Percentiles rank a stretch among this genome's conserved stretches.
Conservation (phyloP, 176 grass and related monocot species). For the Typha latifolia region DNA sequence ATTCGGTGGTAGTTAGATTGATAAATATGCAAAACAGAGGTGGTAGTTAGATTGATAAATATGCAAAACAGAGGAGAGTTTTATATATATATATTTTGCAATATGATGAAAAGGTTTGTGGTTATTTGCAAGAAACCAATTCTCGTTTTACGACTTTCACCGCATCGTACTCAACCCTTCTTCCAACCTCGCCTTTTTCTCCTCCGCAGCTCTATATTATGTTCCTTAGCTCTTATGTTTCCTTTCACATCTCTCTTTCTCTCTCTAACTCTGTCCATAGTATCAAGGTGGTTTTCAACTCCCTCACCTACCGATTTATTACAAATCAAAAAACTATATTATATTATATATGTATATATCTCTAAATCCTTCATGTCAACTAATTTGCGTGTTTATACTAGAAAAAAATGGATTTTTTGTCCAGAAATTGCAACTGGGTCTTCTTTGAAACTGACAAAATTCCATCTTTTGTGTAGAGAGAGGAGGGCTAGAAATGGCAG, state of each 20-base stretch:
- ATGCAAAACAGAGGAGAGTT: too few relatives aligned
- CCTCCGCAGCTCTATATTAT: not conserved
- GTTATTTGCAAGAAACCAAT: not conserved
- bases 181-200: too few relatives aligned
- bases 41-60: too few relatives aligned
- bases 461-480: slow-evolving; percentile 17
- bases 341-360: not conserved
- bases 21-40: too few relatives aligned
- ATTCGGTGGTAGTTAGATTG: too few relatives aligned
- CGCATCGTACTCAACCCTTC: slow-evolving; percentile 6
- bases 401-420: not conserved
- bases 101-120: not conserved
- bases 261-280: not conserved
- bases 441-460: too few relatives aligned
- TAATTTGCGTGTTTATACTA: not conserved
- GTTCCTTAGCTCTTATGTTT: not conserved
- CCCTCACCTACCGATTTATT: not conserved
- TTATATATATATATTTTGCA: too few relatives aligned
- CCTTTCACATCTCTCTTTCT: not conserved
- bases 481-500: slow-evolving; percentile 3
- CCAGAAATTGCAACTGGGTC: not conserved
- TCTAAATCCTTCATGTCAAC: not conserved
- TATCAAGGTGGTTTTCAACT: slow-evolving; percentile 37
- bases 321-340: not conserved
- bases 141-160: slow-evolving; percentile 1